Conservation (phyloP, 495 filamentous ascomycete genomes). For the Xylaria venustula region DNA sequence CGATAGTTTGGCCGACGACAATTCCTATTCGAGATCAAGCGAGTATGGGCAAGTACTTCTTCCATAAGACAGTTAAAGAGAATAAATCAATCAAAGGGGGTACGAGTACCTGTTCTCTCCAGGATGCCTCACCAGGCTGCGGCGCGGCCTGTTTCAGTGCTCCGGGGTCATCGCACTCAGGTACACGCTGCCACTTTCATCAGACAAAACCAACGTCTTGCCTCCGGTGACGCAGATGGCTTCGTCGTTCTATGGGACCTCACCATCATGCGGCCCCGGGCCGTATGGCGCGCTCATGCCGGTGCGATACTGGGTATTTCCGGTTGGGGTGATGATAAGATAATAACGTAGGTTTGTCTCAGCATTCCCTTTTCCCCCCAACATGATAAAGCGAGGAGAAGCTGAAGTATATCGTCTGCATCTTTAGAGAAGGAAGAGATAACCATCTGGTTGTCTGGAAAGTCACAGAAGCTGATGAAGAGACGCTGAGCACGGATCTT, state of each 20-base stretch:
- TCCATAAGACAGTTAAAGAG: no score
- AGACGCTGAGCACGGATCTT: slow-evolving; percentile 61
- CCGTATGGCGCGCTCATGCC: slow-evolving; percentile 87
- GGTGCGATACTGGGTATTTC: slow-evolving; percentile 70
- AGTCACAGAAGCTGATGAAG: slow-evolving; percentile 61
- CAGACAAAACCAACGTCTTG: slow-evolving; percentile 67
- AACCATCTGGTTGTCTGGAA: slow-evolving; percentile 86
- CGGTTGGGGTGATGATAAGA: slow-evolving; percentile 60
- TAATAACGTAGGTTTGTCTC: slow-evolving; percentile 69
- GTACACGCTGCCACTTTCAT: slow-evolving; percentile 79
- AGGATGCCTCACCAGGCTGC: slow-evolving; percentile 37
- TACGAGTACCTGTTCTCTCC: neutral
- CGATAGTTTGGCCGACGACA: neutral
- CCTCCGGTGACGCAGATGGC: slow-evolving; percentile 88
- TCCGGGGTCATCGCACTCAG: slow-evolving; percentile 80
- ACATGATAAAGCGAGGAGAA: neutral
- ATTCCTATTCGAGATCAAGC: no score
- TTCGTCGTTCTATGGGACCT: slow-evolving; percentile 87
- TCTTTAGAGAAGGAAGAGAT: slow-evolving; percentile 80
- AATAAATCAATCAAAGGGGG: no score
- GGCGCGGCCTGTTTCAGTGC: slow-evolving; percentile 76
- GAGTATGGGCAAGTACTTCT: neutral
- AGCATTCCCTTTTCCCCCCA: neutral
- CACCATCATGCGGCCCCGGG: slow-evolving; percentile 73
- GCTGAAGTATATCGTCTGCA: neutral